Base-by-base conservation (phyloP, 257 asterid genomes). In the Gynochthodes officinalis region DNA sequence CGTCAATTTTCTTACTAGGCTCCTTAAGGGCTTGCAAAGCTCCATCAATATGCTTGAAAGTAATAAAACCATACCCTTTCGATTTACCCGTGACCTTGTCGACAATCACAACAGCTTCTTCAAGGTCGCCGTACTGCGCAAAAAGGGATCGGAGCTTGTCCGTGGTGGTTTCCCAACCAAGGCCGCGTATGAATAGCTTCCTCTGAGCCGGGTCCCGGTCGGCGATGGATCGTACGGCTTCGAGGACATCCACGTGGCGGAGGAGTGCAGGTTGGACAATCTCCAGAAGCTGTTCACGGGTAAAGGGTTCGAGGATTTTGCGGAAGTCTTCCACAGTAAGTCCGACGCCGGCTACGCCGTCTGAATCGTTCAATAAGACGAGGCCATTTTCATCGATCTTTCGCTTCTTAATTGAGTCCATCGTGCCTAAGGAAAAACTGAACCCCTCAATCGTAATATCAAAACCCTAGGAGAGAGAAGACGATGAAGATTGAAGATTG, bases 101-200 rank as follows among this genome's bases (percentile, higher is more conserved):
- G 32, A 82, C 85, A 57, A 89, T 92, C 12, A 92, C 97, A 0
- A 84, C 89, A 13, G 96, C 97, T 82, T 91, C 97, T 53, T 85
- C 96, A 33, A 91, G 78, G 67, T 88, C 91, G 0, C 97, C 97
- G 57, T 84, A 91, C 8, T 79, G 53, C 14, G 91, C 84, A 64
- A 91, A 91, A 44, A 86, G 71, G 15, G 84, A 63, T 23, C 89
- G 84, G 58, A 92, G 93, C 55, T 84, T 89, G n/a, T 88, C 96
- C 0, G 89, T 84, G 62, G 91, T 92, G 70, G 97, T 92, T 69
- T 92, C 96, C 96, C 95, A 86, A 21, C 97, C 96, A 60, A 92
- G 88, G 28, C 97, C 97, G 62, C 96, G 96, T 52, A 92, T 78
- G 83, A 89, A 89, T 30, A 92, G 95, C 89, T 92, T 92, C 74